Base-by-base conservation (phyloP, 2,329 filamentous ascomycete genomes). In the Cadophora sp. region DNA sequence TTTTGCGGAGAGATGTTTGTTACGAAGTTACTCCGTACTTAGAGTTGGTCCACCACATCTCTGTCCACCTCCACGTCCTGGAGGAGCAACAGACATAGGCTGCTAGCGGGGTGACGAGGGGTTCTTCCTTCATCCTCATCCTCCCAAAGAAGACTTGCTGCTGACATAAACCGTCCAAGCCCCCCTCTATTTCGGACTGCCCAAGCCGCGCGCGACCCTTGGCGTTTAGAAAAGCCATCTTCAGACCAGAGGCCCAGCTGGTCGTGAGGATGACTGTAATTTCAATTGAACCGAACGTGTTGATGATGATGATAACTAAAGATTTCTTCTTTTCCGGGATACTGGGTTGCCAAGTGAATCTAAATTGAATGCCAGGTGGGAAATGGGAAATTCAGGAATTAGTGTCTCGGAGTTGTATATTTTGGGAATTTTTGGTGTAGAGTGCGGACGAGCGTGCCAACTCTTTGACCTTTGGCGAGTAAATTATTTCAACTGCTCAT, bases 201-300 rank as follows among this genome's bases (percentile, higher is more conserved):
- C 55, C 55, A 58, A 48, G 62, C 41, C 30, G 43, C 59, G 39
- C 64, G 59, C 59, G 22, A 45, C 36, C 22, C 50, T 60, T 62
- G 64, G 64, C 59, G 51, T 66, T 62, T 59, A 66, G 48, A 56
- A 50, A 39, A 47, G 36, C 16, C 51, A 64, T 47, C 30, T 39
- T 56, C 51, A 58, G 55, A 5, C 20, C 36, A n/a, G 16, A 39
- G 11, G 20, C 4, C 55, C 24, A 41, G 33, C 3, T 58, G 20
- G 33, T 43, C 13, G 33, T 27, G 20, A 27, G 41, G 33, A 58
- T 14, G 20, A 24, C 20, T 16, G 24, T n/a, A 33, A 33, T 33
- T 33, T 51, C 8, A 5, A 18, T 53, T 53, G 50, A 53, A 27
- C 2, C 27, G 16, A 5, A 18, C 18, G 7, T 8, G 22, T 1